A percentile compares a stretch with the other conserved stretches of the same genome.
Evolutionary conservation across 257 asterid species (phyloP).

Genomic region (Rhazya stricta): DNA sequence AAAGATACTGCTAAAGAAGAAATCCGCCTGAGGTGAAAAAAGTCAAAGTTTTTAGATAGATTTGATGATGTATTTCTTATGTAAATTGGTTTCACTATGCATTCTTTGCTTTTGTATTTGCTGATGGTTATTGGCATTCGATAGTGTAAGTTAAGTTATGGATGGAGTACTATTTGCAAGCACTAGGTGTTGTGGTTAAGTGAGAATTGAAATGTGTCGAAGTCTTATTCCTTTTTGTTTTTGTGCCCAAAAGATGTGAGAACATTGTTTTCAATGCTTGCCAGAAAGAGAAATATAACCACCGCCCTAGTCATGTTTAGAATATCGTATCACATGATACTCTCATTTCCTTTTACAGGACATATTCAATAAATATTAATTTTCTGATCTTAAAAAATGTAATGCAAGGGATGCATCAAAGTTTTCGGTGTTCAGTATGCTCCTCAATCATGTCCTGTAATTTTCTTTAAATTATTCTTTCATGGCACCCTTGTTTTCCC

Average conservation of each 20-base stretch:
- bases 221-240: conserved; percentile 2
- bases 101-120: not conserved
- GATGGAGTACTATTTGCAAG: not conserved
- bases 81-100: not conserved
- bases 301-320: not conserved
- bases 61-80: not conserved
- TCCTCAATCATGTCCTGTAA: too few species aligned
- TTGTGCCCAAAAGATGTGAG: not conserved
- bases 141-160: not conserved
- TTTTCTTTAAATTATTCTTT: not conserved
- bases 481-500: not conserved
- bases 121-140: not conserved
- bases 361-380: not conserved
- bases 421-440: not conserved
- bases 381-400: not conserved
- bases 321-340: not conserved
- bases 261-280: not conserved
- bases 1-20: conserved; percentile 80
- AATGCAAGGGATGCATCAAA: not conserved
- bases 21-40: conserved; percentile 73
- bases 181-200: not conserved
- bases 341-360: not conserved
- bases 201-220: not conserved
- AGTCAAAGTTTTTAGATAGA: not conserved
- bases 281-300: not conserved